phyloP scores from a whole-genome alignment of 1,284 basidiomycete species.

The Coriolopsis trogii region DNA sequence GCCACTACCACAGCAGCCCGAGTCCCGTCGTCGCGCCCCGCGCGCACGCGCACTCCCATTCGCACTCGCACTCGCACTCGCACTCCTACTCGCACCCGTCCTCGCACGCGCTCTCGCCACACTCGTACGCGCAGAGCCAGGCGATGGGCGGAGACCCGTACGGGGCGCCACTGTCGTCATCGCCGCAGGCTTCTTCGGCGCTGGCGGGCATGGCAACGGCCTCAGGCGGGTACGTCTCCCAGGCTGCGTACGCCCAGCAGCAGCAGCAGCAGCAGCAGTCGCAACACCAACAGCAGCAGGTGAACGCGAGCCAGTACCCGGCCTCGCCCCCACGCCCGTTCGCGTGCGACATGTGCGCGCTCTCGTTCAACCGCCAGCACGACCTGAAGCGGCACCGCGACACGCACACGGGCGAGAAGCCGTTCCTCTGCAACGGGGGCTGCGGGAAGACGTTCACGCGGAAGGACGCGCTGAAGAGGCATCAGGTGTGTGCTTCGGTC shows the following conservation, averaged over 20 bases:
- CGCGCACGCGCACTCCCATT: conserved; percentile 6
- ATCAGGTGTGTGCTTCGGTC: conserved; percentile 53
- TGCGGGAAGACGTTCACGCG: conserved; percentile 84
- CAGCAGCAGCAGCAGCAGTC: no score
- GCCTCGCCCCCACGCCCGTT: conserved; percentile 71
- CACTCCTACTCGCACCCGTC: conserved; percentile 12
- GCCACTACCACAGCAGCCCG: conserved; percentile 26
- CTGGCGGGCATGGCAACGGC: conserved; percentile 30
- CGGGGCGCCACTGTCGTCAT: conserved; percentile 26
- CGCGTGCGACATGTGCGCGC: conserved; percentile 75
- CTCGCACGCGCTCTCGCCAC: conserved; percentile 28
- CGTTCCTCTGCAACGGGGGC: conserved; percentile 76
- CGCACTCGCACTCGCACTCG: conserved; percentile 15
- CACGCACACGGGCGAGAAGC: conserved; percentile 81
- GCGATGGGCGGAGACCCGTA: conserved; percentile 27
- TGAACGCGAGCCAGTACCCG: conserved; percentile 53
- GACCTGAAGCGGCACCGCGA: conserved; percentile 81
- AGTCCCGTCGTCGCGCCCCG: conserved; percentile 12
- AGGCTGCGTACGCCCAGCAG: conserved; percentile 33
- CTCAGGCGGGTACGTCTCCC: conserved; percentile 31
- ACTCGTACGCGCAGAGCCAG: conserved; percentile 31
- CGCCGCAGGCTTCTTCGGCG: conserved; percentile 26
- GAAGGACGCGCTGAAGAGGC: conserved; percentile 80
- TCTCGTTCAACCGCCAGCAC: conserved; percentile 82
- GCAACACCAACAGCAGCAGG: no score